phyloP scores from a whole-genome alignment of 2,329 filamentous ascomycete genomes.

The Aureobasidium pullulans region DNA sequence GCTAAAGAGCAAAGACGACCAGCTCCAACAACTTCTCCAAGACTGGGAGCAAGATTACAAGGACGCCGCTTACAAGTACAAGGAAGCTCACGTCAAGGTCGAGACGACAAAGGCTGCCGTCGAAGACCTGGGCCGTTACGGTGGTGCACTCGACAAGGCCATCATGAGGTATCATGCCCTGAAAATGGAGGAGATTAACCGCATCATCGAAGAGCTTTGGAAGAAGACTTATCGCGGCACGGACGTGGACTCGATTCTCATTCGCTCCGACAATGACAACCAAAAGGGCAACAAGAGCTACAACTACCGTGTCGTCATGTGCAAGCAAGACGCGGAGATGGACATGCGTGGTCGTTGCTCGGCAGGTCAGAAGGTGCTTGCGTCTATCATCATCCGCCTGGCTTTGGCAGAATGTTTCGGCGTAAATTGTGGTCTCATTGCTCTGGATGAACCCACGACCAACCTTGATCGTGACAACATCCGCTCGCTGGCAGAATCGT shows the following conservation, averaged over 20 bases:
- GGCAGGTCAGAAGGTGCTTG: slow-evolving; percentile 92
- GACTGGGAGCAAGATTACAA: slow-evolving; percentile 87
- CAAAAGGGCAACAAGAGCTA: slow-evolving; percentile 70
- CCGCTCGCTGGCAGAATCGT: slow-evolving; percentile 71
- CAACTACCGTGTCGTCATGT: slow-evolving; percentile 96
- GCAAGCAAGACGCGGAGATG: slow-evolving; percentile 96
- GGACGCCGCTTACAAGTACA: slow-evolving; percentile 71
- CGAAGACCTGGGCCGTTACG: slow-evolving; percentile 79
- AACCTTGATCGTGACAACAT: slow-evolving; percentile 97
- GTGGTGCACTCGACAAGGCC: slow-evolving; percentile 80
- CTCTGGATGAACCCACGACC: slow-evolving; percentile 93
- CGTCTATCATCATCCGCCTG: slow-evolving; percentile 93
- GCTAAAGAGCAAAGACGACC: slow-evolving; percentile 77
- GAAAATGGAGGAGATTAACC: slow-evolving; percentile 98
- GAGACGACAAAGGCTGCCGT: slow-evolving; percentile 89
- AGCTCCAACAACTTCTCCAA: slow-evolving; percentile 61
- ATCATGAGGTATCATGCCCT: slow-evolving; percentile 94
- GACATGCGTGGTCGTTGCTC: slow-evolving; percentile 98
- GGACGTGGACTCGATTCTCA: slow-evolving; percentile 93
- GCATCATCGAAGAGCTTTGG: slow-evolving; percentile 94
- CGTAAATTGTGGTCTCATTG: slow-evolving; percentile 90
- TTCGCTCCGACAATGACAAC: slow-evolving; percentile 82
- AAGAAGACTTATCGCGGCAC: slow-evolving; percentile 93
- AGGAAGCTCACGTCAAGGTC: slow-evolving; percentile 80
- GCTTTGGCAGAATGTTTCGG: slow-evolving; percentile 96